Evolutionary conservation across 805 yeast genomes (phyloP).

Genomic region (Teunomyces atbi): DNA sequence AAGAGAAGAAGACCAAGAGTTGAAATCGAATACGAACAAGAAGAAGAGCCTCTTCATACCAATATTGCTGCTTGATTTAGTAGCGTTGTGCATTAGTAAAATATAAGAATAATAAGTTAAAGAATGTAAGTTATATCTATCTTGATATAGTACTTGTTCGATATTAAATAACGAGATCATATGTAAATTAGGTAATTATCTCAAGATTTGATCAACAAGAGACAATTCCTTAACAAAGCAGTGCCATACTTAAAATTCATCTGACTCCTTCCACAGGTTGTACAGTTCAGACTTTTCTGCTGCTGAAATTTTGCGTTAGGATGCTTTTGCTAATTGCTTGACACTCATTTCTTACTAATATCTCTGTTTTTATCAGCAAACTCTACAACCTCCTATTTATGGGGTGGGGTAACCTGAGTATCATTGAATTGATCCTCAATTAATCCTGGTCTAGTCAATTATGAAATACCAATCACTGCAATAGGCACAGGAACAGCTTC

Average conservation of each 20-base stretch:
- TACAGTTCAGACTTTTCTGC: not conserved
- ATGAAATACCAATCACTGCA: too few species aligned
- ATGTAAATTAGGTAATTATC: too few species aligned
- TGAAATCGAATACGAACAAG: constrained; percentile 84
- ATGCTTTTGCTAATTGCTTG: not conserved
- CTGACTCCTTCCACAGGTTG: not conserved
- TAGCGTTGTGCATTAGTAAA: constrained; percentile 4
- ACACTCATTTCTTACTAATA: not conserved
- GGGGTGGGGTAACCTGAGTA: too few species aligned
- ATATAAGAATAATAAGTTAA: not conserved
- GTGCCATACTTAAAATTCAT: not conserved
- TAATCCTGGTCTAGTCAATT: too few species aligned
- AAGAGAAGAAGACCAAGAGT: constrained; percentile 63
- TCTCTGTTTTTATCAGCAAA: not conserved
- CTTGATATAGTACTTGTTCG: too few species aligned
- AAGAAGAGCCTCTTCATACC: constrained; percentile 38
- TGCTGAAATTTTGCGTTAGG: not conserved
- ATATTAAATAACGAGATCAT: not conserved
- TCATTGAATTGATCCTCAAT: too few species aligned
- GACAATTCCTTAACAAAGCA: too few species aligned
- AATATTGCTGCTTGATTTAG: constrained; percentile 25
- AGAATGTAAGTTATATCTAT: not conserved
- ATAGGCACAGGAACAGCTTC: too few species aligned
- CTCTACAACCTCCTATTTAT: not conserved
- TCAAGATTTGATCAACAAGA: too few species aligned